A percentile compares a stretch with the other conserved stretches of the same genome.
These are phyloP conservation scores for Pichia sp. DNA, from an alignment of 1,139 yeast genomes.

Conservation along the genomic window DNA sequence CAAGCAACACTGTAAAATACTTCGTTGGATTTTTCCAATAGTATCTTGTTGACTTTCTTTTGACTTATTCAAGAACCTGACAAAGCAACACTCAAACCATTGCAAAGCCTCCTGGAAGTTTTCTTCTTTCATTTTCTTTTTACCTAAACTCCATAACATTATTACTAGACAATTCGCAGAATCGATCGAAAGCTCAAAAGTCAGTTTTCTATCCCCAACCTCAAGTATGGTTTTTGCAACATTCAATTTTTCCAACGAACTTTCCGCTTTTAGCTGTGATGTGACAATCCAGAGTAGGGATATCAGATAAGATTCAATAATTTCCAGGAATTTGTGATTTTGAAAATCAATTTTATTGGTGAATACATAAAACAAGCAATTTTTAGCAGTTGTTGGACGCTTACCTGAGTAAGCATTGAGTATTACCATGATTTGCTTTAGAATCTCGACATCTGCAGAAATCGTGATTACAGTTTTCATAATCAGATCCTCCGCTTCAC, in stretches of 20 bases:
- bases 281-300: constrained; percentile 26
- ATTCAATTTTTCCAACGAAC: constrained; percentile 13
- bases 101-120: constrained; percentile 20
- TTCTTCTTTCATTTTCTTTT: constrained; percentile 22
- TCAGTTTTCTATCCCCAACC: constrained; percentile 27
- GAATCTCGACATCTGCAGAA: constrained; percentile 14
- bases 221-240: constrained; percentile 22
- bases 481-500: constrained; percentile 23
- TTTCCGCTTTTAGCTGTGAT: constrained; percentile 21
- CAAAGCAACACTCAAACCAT: constrained; percentile 31
- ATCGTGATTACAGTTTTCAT: constrained; percentile 31
- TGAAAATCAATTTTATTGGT: constrained; percentile 22
- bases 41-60: constrained; percentile 20
- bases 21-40: constrained; percentile 31
- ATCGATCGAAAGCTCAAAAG: constrained; percentile 22
- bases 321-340: constrained; percentile 12
- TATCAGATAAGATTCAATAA: constrained; percentile 17
- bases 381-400: constrained; percentile 27
- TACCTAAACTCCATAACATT: constrained; percentile 34
- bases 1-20: constrained; percentile 28
- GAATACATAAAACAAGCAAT: constrained; percentile 31
- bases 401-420: constrained; percentile 21
- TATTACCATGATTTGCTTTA: constrained; percentile 15
- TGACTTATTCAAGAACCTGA: constrained; percentile 23
- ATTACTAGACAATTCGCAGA: constrained; percentile 29